phyloP scores from a whole-genome alignment of 164 flowering plant genomes.

The Umbilicus rupestris region DNA sequence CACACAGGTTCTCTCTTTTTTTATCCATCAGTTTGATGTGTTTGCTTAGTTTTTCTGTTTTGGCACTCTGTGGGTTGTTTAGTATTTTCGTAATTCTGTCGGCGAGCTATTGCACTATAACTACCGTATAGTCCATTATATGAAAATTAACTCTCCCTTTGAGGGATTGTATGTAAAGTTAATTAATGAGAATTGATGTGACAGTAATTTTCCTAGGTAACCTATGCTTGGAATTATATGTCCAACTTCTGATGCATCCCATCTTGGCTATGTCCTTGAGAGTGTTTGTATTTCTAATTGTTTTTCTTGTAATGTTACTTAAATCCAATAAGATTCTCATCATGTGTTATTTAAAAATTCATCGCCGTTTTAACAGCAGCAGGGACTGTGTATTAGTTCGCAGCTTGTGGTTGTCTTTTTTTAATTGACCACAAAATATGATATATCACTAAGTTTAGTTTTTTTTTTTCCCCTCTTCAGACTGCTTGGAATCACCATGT shows the following conservation, averaged over 20 bases:
- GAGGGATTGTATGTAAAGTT: not conserved
- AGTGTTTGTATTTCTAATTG: too few species aligned
- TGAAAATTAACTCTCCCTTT: not conserved
- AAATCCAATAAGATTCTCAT: too few species aligned
- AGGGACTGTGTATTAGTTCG: not conserved
- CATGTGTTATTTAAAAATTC: too few species aligned
- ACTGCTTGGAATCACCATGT: slow-evolving; percentile 47
- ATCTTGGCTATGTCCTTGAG: not conserved
- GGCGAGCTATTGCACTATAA: not conserved
- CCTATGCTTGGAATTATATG: not conserved
- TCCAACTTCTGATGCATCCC: not conserved
- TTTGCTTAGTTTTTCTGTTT: not conserved
- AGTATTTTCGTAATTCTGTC: not conserved
- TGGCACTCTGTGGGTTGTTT: not conserved
- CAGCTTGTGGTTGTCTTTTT: not conserved
- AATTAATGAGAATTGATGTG: not conserved
- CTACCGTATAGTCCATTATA: not conserved
- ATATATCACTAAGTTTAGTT: not conserved
- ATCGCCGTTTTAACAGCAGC: not conserved
- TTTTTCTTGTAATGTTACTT: too few species aligned
- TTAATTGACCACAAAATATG: not conserved
- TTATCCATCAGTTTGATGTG: not conserved
- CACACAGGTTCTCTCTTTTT: slow-evolving; percentile 42
- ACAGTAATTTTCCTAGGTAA: not conserved
- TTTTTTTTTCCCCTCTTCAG: slow-evolving; percentile 29